Evolutionary conservation across 306 rosid genomes (phyloP).

Genomic region (Castanea mollissima): DNA sequence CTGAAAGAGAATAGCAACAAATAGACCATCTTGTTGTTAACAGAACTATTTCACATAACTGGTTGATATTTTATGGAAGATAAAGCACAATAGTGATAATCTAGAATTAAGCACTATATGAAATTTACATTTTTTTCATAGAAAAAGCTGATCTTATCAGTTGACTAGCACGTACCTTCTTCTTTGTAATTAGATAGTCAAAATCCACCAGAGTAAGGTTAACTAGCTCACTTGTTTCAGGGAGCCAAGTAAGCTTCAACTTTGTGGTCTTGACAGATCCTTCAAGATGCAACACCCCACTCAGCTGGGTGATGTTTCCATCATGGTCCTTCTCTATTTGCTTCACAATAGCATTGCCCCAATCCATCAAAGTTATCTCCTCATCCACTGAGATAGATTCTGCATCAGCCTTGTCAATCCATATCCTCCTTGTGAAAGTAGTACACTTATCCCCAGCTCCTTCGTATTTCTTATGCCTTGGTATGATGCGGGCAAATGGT

Average conservation of each 20-base stretch:
- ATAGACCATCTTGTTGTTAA: background rate
- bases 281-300: constrained; percentile 82
- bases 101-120: constrained; percentile 7
- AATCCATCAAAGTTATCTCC: constrained; percentile 92
- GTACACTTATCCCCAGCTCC: constrained; percentile 87
- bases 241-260: constrained; percentile 93
- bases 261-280: constrained; percentile 92
- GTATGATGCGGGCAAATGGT: constrained; percentile 69
- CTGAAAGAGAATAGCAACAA: background rate
- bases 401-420: constrained; percentile 82
- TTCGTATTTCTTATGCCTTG: constrained; percentile 86
- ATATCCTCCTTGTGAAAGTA: constrained; percentile 60
- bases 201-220: constrained; percentile 72
- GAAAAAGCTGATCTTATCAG: background rate
- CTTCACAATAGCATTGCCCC: constrained; percentile 90
- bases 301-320: constrained; percentile 61
- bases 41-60: background rate
- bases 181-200: constrained; percentile 83
- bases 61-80: background rate
- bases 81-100: background rate
- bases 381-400: constrained; percentile 57
- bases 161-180: constrained; percentile 61
- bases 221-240: constrained; percentile 70
- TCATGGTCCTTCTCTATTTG: constrained; percentile 63
- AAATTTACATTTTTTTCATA: background rate